Evolutionary conservation across 2,329 filamentous ascomycete species (phyloP).

Genomic region (Simplicillium aogashimaense): DNA sequence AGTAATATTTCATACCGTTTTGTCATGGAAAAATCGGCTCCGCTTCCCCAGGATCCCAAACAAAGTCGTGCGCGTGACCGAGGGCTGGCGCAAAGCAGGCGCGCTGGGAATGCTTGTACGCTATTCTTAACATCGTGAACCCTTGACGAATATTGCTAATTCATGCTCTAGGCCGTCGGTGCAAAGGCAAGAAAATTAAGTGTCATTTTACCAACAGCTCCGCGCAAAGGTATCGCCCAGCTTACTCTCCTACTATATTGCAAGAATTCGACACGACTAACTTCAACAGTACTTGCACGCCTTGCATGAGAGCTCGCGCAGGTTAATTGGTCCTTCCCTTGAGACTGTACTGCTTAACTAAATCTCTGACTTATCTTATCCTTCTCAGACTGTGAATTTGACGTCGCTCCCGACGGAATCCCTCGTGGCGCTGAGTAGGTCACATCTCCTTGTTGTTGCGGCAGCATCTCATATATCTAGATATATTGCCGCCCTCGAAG

Average conservation of each 20-base stretch:
- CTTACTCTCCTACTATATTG: no score
- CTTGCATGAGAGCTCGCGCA: constrained; percentile 2
- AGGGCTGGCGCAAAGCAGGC: no score
- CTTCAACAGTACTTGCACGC: constrained; percentile 3
- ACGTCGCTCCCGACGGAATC: constrained; percentile 3
- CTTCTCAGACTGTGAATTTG: constrained; percentile 4
- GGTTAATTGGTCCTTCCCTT: background rate
- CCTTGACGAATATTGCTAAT: no score
- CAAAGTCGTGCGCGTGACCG: no score
- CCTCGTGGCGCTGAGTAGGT: constrained; percentile 5
- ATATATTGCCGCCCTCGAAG: constrained; percentile 1
- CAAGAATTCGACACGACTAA: no score
- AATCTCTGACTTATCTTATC: no score
- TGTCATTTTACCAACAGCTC: constrained; percentile 1
- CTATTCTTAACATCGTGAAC: no score
- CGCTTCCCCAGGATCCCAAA: no score
- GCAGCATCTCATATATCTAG: background rate
- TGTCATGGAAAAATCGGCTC: no score
- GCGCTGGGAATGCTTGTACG: no score
- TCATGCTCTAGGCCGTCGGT: background rate
- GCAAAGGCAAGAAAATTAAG: constrained; percentile 4
- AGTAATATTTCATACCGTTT: no score
- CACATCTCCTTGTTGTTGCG: background rate
- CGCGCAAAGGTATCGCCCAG: background rate
- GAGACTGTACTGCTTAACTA: no score